phyloP scores from a whole-genome alignment of 768 basidiomycete genomes.

The Termitomyces sp. region DNA sequence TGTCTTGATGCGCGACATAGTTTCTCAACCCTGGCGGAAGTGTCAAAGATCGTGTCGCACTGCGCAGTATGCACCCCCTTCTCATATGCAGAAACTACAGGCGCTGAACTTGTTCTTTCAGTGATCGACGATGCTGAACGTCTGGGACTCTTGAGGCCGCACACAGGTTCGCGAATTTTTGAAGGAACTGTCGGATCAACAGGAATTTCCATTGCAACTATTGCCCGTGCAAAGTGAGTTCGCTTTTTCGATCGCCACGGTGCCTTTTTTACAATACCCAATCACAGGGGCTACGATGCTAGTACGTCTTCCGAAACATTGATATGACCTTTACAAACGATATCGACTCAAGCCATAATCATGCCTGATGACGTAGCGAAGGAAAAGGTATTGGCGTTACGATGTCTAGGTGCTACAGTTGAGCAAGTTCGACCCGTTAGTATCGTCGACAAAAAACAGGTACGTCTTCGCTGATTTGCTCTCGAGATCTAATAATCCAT shows the following conservation, averaged over 20 bases:
- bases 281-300: constrained; percentile 74
- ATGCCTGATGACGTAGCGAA: constrained; percentile 87
- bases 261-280: neutral
- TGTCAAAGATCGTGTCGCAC: constrained; percentile 95
- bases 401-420: constrained; percentile 83
- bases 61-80: constrained; percentile 57
- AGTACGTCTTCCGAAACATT: constrained; percentile 40
- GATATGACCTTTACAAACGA: neutral
- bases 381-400: constrained; percentile 85
- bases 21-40: constrained; percentile 97
- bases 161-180: constrained; percentile 90
- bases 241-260: neutral
- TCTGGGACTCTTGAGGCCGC: constrained; percentile 72
- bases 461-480: constrained; percentile 20
- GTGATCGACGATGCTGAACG: constrained; percentile 94
- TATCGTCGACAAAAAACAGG: constrained; percentile 96
- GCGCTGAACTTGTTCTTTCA: constrained; percentile 22
- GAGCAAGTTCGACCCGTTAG: constrained; percentile 90
- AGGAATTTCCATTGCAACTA: constrained; percentile 93
- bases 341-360: constrained; percentile 57
- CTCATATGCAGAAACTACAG: neutral
- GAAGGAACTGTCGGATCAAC: constrained; percentile 97
- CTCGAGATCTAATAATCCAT: neutral
- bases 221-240: constrained; percentile 76
- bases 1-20: constrained; percentile 30